Evolutionary conservation across 345 rosid genomes (phyloP).

Genomic region (Bretschneidera sinensis): DNA sequence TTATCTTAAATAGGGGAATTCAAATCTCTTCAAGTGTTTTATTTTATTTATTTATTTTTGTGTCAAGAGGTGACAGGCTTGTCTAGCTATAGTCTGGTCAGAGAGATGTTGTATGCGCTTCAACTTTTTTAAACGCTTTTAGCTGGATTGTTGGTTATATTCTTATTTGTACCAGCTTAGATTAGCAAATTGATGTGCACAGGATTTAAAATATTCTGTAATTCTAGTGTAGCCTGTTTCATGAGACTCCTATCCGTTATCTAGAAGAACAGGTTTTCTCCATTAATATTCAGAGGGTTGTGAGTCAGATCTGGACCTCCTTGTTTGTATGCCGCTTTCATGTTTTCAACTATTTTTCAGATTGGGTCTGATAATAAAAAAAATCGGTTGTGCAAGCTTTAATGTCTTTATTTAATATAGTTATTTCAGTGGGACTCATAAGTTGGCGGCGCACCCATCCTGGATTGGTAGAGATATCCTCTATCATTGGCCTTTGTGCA

Average conservation of each 20-base stretch:
- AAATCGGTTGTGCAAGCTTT: neutral
- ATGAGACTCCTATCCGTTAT: neutral
- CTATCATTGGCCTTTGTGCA: too few species aligned
- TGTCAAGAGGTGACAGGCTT: conserved; percentile 1
- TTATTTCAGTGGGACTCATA: neutral
- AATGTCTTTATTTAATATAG: neutral
- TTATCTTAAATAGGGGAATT: neutral
- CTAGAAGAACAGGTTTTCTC: conserved; percentile 11
- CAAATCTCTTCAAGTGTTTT: too few species aligned
- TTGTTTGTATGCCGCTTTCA: conserved; percentile 2
- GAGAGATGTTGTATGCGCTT: conserved; percentile 1
- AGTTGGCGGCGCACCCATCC: neutral
- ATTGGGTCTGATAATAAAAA: conserved; percentile 1
- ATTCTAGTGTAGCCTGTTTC: too few species aligned
- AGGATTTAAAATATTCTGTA: too few species aligned
- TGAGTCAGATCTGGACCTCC: conserved; percentile 18
- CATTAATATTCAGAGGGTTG: conserved; percentile 4
- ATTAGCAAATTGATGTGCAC: too few species aligned
- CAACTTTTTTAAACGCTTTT: conserved; percentile 4
- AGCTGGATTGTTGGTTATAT: neutral
- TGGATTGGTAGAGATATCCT: too few species aligned
- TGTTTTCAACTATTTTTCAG: conserved; percentile 10
- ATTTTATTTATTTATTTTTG: too few species aligned
- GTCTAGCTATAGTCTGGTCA: neutral
- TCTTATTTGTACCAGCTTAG: neutral